phyloP scores from a whole-genome alignment of 257 asterid species.

The Salvia hispanica region DNA sequence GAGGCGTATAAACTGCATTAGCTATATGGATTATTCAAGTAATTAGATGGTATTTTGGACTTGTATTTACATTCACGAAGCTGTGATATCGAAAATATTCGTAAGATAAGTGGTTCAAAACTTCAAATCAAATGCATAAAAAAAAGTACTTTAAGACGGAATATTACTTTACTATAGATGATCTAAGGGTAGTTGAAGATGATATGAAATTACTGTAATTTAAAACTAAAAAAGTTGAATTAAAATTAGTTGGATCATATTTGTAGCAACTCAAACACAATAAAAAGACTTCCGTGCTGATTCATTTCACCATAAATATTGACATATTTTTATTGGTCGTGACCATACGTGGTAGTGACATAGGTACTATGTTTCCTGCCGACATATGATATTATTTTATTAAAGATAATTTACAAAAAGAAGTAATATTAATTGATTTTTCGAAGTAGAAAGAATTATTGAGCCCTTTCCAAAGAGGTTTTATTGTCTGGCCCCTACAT shows the following conservation, averaged over 20 bases:
- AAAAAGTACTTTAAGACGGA: not conserved
- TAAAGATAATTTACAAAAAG: not conserved
- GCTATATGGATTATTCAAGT: too few relatives aligned
- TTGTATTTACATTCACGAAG: too few relatives aligned
- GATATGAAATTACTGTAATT: not conserved
- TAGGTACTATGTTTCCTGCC: constrained; percentile 2
- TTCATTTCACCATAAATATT: not conserved
- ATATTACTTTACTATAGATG: not conserved
- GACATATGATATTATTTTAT: not conserved
- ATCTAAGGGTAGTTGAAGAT: not conserved
- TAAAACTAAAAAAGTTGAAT: not conserved
- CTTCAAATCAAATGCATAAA: not conserved
- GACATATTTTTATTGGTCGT: not conserved
- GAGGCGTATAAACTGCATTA: too few relatives aligned
- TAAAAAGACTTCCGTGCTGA: not conserved
- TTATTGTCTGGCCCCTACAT: not conserved
- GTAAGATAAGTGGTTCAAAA: not conserved
- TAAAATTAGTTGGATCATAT: not conserved
- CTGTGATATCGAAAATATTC: too few relatives aligned
- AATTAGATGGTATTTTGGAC: too few relatives aligned
- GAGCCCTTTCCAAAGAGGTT: not conserved
- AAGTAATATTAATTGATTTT: not conserved
- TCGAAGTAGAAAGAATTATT: too few relatives aligned
- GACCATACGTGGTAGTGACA: not conserved
- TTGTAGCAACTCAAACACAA: not conserved